These are phyloP conservation scores for Metarhizium sp. DNA, from an alignment of 2,329 filamentous ascomycete species.

Conservation along the genomic window DNA sequence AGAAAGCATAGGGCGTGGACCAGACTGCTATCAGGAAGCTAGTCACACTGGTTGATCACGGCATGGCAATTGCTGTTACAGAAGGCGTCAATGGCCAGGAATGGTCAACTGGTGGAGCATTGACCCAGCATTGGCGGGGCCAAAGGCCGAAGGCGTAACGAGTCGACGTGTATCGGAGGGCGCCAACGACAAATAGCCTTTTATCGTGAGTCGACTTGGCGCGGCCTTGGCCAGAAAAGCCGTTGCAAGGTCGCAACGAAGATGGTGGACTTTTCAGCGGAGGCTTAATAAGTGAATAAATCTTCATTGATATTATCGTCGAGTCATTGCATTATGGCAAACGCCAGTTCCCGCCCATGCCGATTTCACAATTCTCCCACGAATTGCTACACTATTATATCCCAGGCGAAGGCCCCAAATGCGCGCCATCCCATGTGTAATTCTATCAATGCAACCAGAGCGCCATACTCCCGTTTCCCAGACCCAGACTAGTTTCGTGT, in stretches of 20 bases:
- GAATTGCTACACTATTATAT: neutral
- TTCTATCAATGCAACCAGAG: neutral
- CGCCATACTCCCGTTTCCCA: neutral
- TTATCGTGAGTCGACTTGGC: neutral
- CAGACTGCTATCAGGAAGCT: neutral
- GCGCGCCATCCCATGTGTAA: neutral
- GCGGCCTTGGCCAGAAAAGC: too few relatives aligned
- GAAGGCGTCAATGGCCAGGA: neutral
- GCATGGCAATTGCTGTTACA: neutral
- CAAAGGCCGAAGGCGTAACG: neutral
- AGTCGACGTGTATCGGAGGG: neutral
- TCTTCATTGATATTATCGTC: slow-evolving; percentile 1
- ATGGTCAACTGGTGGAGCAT: neutral
- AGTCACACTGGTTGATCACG: neutral
- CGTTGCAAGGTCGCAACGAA: too few relatives aligned
- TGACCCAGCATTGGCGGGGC: neutral
- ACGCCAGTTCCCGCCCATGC: neutral
- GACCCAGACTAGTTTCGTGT: neutral
- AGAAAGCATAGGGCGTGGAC: neutral
- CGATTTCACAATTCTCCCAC: neutral
- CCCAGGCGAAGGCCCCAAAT: neutral
- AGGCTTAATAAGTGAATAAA: neutral
- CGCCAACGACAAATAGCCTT: neutral
- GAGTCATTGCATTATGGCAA: neutral
- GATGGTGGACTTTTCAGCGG: neutral